Percentiles rank a stretch among this genome's conserved stretches.
Conservation (phyloP, 2,329 filamentous ascomycete species). For the Apiospora saccharicola region DNA sequence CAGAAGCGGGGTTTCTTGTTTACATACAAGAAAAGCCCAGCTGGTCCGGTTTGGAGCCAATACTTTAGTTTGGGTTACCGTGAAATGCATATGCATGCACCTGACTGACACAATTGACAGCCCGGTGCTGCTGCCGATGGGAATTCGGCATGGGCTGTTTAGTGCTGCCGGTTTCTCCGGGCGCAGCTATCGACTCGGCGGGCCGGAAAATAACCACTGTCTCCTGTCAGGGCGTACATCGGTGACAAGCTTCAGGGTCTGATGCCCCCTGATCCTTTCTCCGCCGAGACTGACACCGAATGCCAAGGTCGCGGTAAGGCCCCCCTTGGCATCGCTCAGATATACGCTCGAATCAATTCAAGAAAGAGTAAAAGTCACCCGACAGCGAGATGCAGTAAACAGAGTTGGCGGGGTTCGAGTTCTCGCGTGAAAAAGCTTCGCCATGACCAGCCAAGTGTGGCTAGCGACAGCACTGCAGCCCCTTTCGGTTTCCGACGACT, state of each 20-base stretch:
- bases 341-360: neutral
- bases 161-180: neutral
- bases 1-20: neutral
- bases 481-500: neutral
- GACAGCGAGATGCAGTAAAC: neutral
- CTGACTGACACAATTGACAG: neutral
- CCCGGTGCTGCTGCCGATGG: neutral
- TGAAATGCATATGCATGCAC: neutral
- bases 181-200: neutral
- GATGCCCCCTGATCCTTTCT: no score
- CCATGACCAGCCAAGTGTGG: slow-evolving; percentile 1
- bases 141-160: neutral
- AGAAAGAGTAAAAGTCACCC: neutral
- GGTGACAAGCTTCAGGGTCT: slow-evolving; percentile 10
- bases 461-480: neutral
- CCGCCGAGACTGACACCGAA: neutral
- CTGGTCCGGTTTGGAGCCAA: neutral
- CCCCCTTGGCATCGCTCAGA: neutral
- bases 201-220: neutral
- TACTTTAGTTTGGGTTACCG: neutral
- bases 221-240: neutral
- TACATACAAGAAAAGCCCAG: neutral
- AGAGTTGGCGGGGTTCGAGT: neutral
- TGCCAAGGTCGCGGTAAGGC: neutral
- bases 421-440: neutral